Percentiles rank a stretch among this genome's conserved stretches.
phyloP scores from a whole-genome alignment of 2,329 filamentous ascomycete species.

The Stagonosporopsis tanaceti region DNA sequence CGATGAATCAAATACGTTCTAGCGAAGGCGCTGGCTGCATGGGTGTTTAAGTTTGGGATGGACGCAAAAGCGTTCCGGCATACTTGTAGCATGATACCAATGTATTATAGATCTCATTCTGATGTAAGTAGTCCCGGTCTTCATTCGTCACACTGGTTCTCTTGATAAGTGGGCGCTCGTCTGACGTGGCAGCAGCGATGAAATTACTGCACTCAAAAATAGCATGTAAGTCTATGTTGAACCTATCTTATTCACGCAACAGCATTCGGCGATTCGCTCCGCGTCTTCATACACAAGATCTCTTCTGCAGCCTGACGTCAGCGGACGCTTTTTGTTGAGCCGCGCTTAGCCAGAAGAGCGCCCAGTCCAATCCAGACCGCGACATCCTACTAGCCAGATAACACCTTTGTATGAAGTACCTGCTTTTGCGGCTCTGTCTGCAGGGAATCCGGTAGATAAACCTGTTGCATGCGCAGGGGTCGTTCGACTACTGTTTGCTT shows the following conservation, averaged over 20 bases:
- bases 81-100: not conserved
- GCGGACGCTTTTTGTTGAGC: slow-evolving; percentile 33
- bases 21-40: not conserved
- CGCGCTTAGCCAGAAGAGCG: slow-evolving; percentile 12
- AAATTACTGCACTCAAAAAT: too few relatives aligned
- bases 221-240: too few relatives aligned
- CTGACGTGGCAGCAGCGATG: too few relatives aligned
- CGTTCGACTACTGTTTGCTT: not conserved
- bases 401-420: not conserved
- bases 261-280: not conserved
- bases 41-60: not conserved
- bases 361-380: slow-evolving; percentile 17
- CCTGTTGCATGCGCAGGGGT: slow-evolving; percentile 13
- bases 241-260: not conserved
- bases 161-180: not conserved
- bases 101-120: not conserved
- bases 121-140: not conserved
- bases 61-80: not conserved
- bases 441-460: slow-evolving; percentile 12
- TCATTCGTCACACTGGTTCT: not conserved
- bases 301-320: slow-evolving; percentile 35
- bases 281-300: not conserved
- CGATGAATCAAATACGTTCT: not conserved
- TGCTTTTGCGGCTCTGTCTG: slow-evolving; percentile 15
- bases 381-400: slow-evolving; percentile 1